A percentile compares a stretch with the other conserved stretches of the same genome.
phyloP scores from a whole-genome alignment of 768 basidiomycete species.

The Hydnomerulius pinastri region DNA sequence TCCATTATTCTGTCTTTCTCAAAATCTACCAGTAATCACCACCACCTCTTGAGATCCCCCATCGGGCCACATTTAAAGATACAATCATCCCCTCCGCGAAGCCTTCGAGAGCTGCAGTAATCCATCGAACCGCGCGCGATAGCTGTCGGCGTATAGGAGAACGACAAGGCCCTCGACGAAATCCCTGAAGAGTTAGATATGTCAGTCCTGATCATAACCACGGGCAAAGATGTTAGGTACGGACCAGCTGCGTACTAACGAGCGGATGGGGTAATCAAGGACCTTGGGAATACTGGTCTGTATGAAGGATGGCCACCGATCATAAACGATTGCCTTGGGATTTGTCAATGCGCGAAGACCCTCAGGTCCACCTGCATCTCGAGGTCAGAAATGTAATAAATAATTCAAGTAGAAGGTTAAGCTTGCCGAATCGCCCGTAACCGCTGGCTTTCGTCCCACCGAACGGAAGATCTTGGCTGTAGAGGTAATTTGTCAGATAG shows the following conservation, averaged over 20 bases:
- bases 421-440: constrained; percentile 88
- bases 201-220: constrained; percentile 3
- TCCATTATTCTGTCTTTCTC: neutral
- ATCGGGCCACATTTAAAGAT: too few relatives aligned
- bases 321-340: constrained; percentile 83
- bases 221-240: constrained; percentile 24
- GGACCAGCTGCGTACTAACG: constrained; percentile 73
- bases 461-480: constrained; percentile 89
- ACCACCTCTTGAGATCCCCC: neutral
- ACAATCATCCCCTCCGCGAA: constrained; percentile 27
- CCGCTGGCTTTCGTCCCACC: constrained; percentile 92
- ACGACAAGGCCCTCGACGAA: constrained; percentile 51
- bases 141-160: constrained; percentile 51
- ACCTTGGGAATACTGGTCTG: constrained; percentile 86
- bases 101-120: constrained; percentile 42
- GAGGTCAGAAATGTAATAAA: constrained; percentile 9
- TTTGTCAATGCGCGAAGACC: constrained; percentile 88
- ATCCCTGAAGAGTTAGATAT: constrained; percentile 38
- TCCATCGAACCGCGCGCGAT: constrained; percentile 44
- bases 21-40: constrained; percentile 1
- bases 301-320: constrained; percentile 81
- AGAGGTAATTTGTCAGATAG: constrained; percentile 5
- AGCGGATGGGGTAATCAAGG: constrained; percentile 84
- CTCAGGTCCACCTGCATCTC: constrained; percentile 77
- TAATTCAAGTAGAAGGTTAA: neutral